Evolutionary conservation across 2,329 filamentous ascomycete genomes (phyloP).

Genomic region (Knufia petricola): DNA sequence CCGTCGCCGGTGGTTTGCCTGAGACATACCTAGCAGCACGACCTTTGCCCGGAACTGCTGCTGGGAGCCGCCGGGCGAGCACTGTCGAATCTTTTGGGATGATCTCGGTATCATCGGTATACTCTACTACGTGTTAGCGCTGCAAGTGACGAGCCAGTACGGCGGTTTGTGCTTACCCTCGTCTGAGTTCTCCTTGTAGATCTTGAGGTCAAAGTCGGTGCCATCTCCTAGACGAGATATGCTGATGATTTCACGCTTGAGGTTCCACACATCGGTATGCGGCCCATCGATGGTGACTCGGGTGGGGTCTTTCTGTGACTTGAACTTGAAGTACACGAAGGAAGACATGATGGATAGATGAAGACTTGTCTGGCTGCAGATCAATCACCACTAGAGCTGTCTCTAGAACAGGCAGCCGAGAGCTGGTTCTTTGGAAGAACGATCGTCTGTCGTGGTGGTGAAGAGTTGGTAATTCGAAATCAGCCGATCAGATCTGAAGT

Average conservation of each 20-base stretch:
- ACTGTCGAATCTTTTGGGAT: constrained; percentile 93
- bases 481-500: neutral
- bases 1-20: constrained; percentile 84
- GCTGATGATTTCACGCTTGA: constrained; percentile 96
- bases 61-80: constrained; percentile 76
- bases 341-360: constrained; percentile 61
- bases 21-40: constrained; percentile 90
- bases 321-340: constrained; percentile 99
- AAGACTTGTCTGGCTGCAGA: neutral
- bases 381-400: neutral
- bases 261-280: constrained; percentile 93
- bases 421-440: neutral
- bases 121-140: constrained; percentile 51
- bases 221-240: constrained; percentile 91
- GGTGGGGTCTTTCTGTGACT: constrained; percentile 91
- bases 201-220: constrained; percentile 88
- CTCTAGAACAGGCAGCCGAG: too few relatives aligned
- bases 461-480: neutral
- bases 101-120: constrained; percentile 95
- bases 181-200: constrained; percentile 83
- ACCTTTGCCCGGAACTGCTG: constrained; percentile 74
- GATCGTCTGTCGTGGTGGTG: neutral
- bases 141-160: constrained; percentile 12
- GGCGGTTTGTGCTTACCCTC: constrained; percentile 51
- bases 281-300: constrained; percentile 95